These are phyloP conservation scores for Barbarea vulgaris DNA, from an alignment of 345 rosid species.

Conservation along the genomic window DNA sequence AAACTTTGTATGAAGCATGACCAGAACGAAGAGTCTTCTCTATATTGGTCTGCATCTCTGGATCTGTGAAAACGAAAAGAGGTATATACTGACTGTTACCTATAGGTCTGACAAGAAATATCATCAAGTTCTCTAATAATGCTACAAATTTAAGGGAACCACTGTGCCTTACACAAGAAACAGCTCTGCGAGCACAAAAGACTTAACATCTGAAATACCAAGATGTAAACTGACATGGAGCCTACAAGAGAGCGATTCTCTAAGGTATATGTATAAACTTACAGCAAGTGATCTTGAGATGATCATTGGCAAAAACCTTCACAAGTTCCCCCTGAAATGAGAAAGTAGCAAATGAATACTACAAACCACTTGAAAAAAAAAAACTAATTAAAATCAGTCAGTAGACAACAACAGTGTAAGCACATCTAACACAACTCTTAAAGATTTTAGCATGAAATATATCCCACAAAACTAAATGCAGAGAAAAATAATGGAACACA, in stretches of 20 bases:
- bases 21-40: slow-evolving; percentile 70
- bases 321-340: slow-evolving; percentile 88
- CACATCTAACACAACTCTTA: slow-evolving; percentile 3
- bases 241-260: not conserved
- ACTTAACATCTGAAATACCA: not conserved
- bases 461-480: not conserved
- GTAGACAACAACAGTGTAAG: slow-evolving; percentile 21
- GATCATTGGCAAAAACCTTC: slow-evolving; percentile 93
- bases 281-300: slow-evolving; percentile 82
- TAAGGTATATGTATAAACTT: slow-evolving; percentile 41
- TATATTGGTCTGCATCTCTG: slow-evolving; percentile 69
- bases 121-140: slow-evolving; percentile 1
- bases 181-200: too few species aligned
- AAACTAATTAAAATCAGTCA: not conserved
- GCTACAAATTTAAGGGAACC: slow-evolving; percentile 4
- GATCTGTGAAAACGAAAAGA: slow-evolving; percentile 52
- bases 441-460: slow-evolving; percentile 6
- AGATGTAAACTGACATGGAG: not conserved
- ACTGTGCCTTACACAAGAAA: slow-evolving; percentile 8
- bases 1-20: slow-evolving; percentile 74
- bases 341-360: slow-evolving; percentile 34
- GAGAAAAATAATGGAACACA: not conserved
- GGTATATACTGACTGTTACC: slow-evolving; percentile 12
- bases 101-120: not conserved
- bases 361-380: slow-evolving; percentile 7